Percentiles rank a stretch among this genome's conserved stretches.
phyloP scores from a whole-genome alignment of 2,329 filamentous ascomycete species.

The Tolypocladium guangdongense region DNA sequence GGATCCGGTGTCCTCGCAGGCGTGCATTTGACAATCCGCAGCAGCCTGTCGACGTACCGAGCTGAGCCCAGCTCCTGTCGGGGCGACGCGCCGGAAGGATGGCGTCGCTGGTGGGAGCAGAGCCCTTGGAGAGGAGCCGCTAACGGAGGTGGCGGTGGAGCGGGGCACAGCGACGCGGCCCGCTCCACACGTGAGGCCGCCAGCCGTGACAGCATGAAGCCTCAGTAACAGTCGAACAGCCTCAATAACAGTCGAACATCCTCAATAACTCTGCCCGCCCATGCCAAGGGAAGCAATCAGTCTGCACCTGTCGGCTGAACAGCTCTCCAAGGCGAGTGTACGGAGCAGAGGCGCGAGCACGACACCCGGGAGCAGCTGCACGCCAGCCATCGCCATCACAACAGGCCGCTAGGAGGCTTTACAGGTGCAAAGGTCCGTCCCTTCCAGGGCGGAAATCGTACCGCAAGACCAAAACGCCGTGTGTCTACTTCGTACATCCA shows the following conservation, averaged over 20 bases:
- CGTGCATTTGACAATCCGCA: constrained; percentile 7
- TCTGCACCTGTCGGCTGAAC: not conserved
- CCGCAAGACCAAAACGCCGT: not conserved
- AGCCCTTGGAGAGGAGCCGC: too few species aligned
- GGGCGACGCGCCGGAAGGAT: not conserved
- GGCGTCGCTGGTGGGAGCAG: not conserved
- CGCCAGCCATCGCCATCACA: not conserved
- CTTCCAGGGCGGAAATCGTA: too few species aligned
- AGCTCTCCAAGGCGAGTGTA: too few species aligned
- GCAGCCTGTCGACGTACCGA: constrained; percentile 7
- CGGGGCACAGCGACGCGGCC: too few species aligned
- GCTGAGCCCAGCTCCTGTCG: constrained; percentile 10
- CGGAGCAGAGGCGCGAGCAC: not conserved
- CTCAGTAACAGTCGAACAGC: not conserved
- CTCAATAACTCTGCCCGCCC: too few species aligned
- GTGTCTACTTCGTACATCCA: not conserved
- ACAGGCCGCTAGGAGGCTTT: not conserved
- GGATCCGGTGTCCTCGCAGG: constrained; percentile 1
- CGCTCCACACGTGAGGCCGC: too few species aligned
- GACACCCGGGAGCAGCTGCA: not conserved
- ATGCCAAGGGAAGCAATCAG: too few species aligned
- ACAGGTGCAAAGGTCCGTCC: not conserved
- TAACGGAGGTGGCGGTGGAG: not conserved
- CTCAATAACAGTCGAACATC: too few species aligned
- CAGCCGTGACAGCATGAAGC: not conserved